Evolutionary conservation across 352 stramenopile species (phyloP), one percentile per base, ranked within the genome.

Genomic region (Pythium monospermum): DNA sequence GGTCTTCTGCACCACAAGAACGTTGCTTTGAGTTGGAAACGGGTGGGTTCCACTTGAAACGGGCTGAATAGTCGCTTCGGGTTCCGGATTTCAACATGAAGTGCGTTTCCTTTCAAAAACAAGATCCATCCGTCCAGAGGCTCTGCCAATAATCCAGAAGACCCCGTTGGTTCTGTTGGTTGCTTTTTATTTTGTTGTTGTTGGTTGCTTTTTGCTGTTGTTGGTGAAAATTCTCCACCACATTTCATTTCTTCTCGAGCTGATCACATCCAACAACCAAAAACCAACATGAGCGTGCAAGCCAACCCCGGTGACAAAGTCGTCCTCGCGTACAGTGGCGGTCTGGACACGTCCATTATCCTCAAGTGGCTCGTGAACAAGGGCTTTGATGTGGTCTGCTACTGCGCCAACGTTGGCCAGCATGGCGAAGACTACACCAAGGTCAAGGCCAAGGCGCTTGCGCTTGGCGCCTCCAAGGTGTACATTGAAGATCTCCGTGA

Each of bases 371-470:
- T 99, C 50, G 95, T 91, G 22, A 91, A 94, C 77, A 98, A 99
- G 74, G 96, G 96, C 64, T 99, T 98, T 61, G 94, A 99, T 46
- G 96, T 99, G 25, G 96, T 98, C 67, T 97, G 92, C 75, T 99
- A 99, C 88, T 98, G 96, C 76, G 96, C 96, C 65, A 98, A 99
- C 69, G 93, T 99, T 25, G 96, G 96, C 38, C 96, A 99, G 83
- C 86, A 96, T 55, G 92, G 96, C 49, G 93, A 92, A 54, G 78
- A 99, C 74, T 98, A 98, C 65, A 81, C 87, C 58, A 85, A 88
- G 64, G 88, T 99, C 64, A 87, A 96, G 56, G 87, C 84, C 53
- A 99, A 99, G 61, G 74, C 81, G 22, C 45, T 85, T 44, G 28
- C 54, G 39, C 68, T 93, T 16, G 85, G 85, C 48, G 82, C 85